Percentiles rank a stretch among this genome's conserved stretches.
Conservation (phyloP, 78 protist genomes). For the Polysphondylium violaceum region DNA sequence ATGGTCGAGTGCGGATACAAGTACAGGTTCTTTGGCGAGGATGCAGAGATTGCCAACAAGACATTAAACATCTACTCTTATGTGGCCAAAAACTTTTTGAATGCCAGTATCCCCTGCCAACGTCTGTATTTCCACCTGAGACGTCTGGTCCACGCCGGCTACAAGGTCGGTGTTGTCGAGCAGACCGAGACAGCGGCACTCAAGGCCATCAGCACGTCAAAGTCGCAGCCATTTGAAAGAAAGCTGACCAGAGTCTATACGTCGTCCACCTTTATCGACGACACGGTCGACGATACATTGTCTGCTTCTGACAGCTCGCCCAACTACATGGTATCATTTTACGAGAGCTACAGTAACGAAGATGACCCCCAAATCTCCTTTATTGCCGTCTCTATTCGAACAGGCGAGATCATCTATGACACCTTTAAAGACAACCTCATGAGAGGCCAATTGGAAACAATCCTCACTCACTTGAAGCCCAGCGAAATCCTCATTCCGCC, state of each 20-base stretch:
- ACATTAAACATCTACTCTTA: constrained; percentile 60
- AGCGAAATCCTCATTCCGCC: constrained; percentile 69
- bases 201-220: constrained; percentile 66
- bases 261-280: constrained; percentile 83
- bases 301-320: constrained; percentile 15
- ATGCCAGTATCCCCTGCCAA: constrained; percentile 80
- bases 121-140: constrained; percentile 76
- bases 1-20: constrained; percentile 89
- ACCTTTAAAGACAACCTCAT: constrained; percentile 55
- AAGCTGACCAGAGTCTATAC: constrained; percentile 85
- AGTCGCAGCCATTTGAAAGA: constrained; percentile 75
- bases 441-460: constrained; percentile 79
- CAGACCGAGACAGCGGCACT: constrained; percentile 94
- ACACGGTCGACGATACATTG: constrained; percentile 15
- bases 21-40: constrained; percentile 70
- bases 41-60: constrained; percentile 72
- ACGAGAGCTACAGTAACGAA: neutral
- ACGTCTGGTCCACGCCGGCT: constrained; percentile 89
- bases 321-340: constrained; percentile 68
- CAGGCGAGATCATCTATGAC: constrained; percentile 88
- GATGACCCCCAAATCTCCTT: constrained; percentile 9
- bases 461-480: constrained; percentile 66
- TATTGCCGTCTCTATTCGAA: constrained; percentile 76
- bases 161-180: constrained; percentile 92
- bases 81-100: constrained; percentile 71